Evolutionary conservation across 768 basidiomycete genomes (phyloP).

Genomic region (Amanita fuliginea): DNA sequence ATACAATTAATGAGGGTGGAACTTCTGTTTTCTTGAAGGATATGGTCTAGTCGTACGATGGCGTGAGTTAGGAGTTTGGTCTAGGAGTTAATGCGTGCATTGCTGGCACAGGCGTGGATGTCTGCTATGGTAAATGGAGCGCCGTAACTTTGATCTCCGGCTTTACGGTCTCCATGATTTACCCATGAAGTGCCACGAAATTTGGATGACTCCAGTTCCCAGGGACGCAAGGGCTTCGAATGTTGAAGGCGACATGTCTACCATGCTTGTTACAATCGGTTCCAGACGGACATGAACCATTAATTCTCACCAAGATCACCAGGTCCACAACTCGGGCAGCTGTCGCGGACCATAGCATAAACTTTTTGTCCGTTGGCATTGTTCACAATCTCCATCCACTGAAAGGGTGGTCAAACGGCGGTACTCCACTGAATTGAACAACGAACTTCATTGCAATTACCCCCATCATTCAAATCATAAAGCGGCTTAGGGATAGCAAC

Average conservation of each 20-base stretch:
- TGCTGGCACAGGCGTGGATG: background rate
- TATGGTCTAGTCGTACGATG: background rate
- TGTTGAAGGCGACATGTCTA: constrained; percentile 58
- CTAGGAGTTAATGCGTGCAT: background rate
- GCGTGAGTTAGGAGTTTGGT: background rate
- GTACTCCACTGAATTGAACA: background rate
- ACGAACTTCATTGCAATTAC: constrained; percentile 51
- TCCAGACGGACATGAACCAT: constrained; percentile 1
- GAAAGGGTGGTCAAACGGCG: constrained; percentile 8
- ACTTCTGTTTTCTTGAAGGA: background rate
- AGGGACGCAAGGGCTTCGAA: constrained; percentile 44
- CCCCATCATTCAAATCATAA: constrained; percentile 38
- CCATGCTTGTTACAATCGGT: background rate
- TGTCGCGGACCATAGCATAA: constrained; percentile 43
- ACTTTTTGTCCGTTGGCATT: constrained; percentile 38
- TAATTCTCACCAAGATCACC: constrained; percentile 42
- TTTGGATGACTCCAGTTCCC: constrained; percentile 34
- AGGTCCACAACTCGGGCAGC: constrained; percentile 43
- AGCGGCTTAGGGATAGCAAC: constrained; percentile 49
- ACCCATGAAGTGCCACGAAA: constrained; percentile 53
- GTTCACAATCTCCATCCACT: constrained; percentile 43
- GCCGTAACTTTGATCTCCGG: background rate
- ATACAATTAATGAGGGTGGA: background rate
- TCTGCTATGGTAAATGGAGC: background rate
- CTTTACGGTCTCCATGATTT: constrained; percentile 30